Percentiles rank a stretch among this genome's conserved stretches.
Conservation (phyloP, 1,139 yeast genomes). For the Magnusiomyces fungicola region DNA sequence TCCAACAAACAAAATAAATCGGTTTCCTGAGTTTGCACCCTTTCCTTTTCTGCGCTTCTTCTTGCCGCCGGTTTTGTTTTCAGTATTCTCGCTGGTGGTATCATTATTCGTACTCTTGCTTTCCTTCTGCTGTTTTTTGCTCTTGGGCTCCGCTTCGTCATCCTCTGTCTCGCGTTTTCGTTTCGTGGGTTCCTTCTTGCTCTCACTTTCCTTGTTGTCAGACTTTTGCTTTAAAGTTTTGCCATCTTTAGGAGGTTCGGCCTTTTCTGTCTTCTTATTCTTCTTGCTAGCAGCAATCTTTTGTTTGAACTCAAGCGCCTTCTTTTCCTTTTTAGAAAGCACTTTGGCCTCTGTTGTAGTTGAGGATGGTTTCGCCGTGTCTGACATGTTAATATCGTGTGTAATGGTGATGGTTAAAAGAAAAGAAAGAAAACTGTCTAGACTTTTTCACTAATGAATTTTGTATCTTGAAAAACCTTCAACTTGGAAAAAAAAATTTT, state of each 20-base stretch:
- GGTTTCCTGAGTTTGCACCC: slow-evolving; percentile 42
- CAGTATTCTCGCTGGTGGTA: too few relatives aligned
- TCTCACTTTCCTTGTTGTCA: slow-evolving; percentile 4
- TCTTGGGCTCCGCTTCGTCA: slow-evolving; percentile 9
- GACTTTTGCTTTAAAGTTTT: slow-evolving; percentile 9
- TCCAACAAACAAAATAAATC: slow-evolving; percentile 87
- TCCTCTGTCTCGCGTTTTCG: slow-evolving; percentile 9
- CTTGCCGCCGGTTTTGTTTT: slow-evolving; percentile 12
- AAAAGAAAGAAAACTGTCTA: too few relatives aligned
- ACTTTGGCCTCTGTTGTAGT: slow-evolving; percentile 30
- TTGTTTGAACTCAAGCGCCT: slow-evolving; percentile 62
- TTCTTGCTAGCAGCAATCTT: slow-evolving; percentile 27
- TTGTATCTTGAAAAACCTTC: too few relatives aligned
- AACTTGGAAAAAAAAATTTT: too few relatives aligned
- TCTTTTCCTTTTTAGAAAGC: slow-evolving; percentile 70
- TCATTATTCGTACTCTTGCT: slow-evolving; percentile 15
- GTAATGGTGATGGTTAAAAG: too few relatives aligned
- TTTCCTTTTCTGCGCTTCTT: slow-evolving; percentile 26
- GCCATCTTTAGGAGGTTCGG: slow-evolving; percentile 15
- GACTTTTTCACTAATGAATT: too few relatives aligned
- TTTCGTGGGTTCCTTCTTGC: slow-evolving; percentile 5
- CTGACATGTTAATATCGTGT: too few relatives aligned
- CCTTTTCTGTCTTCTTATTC: slow-evolving; percentile 12
- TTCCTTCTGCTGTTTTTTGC: slow-evolving; percentile 13
- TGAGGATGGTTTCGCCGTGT: too few relatives aligned